Percentiles rank a stretch among this genome's conserved stretches.
phyloP scores from a whole-genome alignment of 2,329 filamentous ascomycete genomes.

The Coniochaeta hoffmannii region DNA sequence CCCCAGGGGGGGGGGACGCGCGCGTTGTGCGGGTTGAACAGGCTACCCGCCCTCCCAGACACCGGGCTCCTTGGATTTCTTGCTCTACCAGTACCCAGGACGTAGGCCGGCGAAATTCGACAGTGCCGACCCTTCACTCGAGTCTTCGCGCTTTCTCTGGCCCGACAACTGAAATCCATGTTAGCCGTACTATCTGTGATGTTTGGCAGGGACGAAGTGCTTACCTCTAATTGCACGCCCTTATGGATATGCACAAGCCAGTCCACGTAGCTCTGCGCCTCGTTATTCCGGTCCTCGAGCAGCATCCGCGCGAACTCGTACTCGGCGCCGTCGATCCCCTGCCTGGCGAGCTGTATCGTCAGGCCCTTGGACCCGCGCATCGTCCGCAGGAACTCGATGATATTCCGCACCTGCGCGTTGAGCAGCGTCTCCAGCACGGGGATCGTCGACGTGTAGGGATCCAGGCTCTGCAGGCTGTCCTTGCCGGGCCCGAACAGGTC shows the following conservation, averaged over 20 bases:
- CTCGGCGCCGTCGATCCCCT: constrained; percentile 89
- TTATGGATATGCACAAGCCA: constrained; percentile 96
- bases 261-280: constrained; percentile 96
- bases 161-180: constrained; percentile 49
- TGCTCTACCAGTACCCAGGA: constrained; percentile 20
- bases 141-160: constrained; percentile 63
- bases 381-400: constrained; percentile 76
- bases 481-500: constrained; percentile 83
- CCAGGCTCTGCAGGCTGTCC: constrained; percentile 63
- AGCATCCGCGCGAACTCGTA: constrained; percentile 91
- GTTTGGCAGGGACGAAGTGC: constrained; percentile 17
- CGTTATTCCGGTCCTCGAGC: constrained; percentile 93
- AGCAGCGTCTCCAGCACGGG: constrained; percentile 86
- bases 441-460: constrained; percentile 72
- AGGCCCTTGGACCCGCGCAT: constrained; percentile 81
- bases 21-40: no score
- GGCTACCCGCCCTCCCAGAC: no score
- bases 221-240: constrained; percentile 81
- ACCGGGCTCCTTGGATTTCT: no score
- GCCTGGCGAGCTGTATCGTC: constrained; percentile 82
- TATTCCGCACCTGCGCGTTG: constrained; percentile 90
- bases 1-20: no score
- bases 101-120: constrained; percentile 27
- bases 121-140: constrained; percentile 38
- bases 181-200: constrained; percentile 6